phyloP scores from a whole-genome alignment of 2,329 filamentous ascomycete genomes.

The Hymenoscyphus scutula region DNA sequence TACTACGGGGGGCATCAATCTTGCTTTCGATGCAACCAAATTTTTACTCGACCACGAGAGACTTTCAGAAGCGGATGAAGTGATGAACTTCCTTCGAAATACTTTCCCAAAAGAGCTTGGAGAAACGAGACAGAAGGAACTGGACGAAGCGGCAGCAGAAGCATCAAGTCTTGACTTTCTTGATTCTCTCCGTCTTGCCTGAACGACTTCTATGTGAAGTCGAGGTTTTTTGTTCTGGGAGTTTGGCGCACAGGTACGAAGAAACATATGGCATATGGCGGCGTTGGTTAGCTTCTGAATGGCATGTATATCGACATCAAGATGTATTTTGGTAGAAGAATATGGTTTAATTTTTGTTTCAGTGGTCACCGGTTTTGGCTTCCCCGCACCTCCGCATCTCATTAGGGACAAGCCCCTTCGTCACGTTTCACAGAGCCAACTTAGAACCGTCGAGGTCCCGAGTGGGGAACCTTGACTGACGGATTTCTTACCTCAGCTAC shows the following conservation, averaged over 20 bases:
- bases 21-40: constrained; percentile 30
- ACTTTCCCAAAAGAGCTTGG: constrained; percentile 28
- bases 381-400: not conserved
- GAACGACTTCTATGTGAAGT: not conserved
- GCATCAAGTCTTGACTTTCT: constrained; percentile 31
- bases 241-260: not conserved
- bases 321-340: not conserved
- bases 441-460: not conserved
- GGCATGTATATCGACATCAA: not conserved
- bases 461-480: not conserved
- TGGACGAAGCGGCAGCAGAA: constrained; percentile 26
- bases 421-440: constrained; percentile 3
- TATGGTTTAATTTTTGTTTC: not conserved
- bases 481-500: constrained; percentile 3
- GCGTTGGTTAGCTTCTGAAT: not conserved
- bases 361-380: not conserved
- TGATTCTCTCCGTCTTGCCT: constrained; percentile 23
- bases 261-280: not conserved
- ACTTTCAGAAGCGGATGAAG: constrained; percentile 27
- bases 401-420: not conserved
- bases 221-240: not conserved
- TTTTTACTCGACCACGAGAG: constrained; percentile 27
- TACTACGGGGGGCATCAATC: constrained; percentile 15
- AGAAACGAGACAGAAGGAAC: constrained; percentile 12
- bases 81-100: constrained; percentile 30